Percentiles rank a stretch among this genome's conserved stretches.
phyloP scores from a whole-genome alignment of 2,329 filamentous ascomycete genomes.

The Cladosporium austrohemisphaericum region DNA sequence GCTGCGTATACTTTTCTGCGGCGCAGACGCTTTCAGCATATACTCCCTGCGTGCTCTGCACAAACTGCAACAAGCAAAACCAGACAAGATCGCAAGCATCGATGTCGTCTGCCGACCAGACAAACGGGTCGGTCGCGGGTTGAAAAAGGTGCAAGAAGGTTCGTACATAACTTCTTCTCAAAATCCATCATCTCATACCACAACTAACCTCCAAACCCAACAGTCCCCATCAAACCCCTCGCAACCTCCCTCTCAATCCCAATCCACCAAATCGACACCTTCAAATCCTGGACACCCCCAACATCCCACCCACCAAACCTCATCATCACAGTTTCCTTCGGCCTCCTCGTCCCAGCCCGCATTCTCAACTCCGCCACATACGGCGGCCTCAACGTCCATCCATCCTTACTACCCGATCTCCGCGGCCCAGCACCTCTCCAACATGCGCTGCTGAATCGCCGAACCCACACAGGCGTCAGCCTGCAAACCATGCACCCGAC shows the following conservation, averaged over 20 bases:
- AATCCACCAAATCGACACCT: constrained; percentile 74
- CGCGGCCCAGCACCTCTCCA: constrained; percentile 84
- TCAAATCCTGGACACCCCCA: constrained; percentile 74
- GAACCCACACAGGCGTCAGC: constrained; percentile 66
- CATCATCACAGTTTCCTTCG: constrained; percentile 90
- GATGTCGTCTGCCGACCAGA: constrained; percentile 80
- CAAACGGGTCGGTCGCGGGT: constrained; percentile 72
- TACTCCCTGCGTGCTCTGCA: constrained; percentile 68
- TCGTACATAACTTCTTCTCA: constrained; percentile 25
- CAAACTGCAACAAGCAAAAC: constrained; percentile 39
- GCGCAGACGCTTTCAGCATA: constrained; percentile 87
- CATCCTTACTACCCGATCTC: constrained; percentile 74
- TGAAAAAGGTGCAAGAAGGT: constrained; percentile 67
- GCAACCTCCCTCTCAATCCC: constrained; percentile 62
- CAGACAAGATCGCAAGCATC: constrained; percentile 64
- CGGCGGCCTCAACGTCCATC: constrained; percentile 90
- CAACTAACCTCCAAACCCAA: not conserved
- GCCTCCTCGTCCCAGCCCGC: constrained; percentile 76
- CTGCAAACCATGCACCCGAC: constrained; percentile 79
- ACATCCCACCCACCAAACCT: constrained; percentile 56
- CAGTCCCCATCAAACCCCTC: constrained; percentile 69
- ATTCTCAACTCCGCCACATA: constrained; percentile 69
- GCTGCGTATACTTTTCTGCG: constrained; percentile 86
- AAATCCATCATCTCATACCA: constrained; percentile 22
- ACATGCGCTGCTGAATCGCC: constrained; percentile 67